Base-by-base conservation (phyloP, 1,139 yeast genomes). In the Groenewaldozyma sp. region DNA sequence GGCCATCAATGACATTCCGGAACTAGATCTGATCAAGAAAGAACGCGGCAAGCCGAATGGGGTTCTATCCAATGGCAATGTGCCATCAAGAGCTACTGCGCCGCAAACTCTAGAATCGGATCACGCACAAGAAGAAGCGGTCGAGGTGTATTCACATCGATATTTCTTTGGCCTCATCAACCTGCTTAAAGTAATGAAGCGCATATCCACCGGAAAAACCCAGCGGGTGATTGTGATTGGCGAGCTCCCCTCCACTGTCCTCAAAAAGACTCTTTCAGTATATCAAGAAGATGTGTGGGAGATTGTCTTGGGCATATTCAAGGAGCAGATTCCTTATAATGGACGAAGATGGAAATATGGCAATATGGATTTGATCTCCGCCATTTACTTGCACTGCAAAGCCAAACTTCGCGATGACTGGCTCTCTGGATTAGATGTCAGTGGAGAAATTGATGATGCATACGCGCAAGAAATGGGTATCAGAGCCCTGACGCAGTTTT, bases 341-440 rank as follows among this genome's bases (percentile, higher is more conserved):
- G 96, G 96, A 16, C 76, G 94, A 45, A 87, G 88, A 59, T 91
- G 99, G 99, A 80, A 87, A 51, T 75, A 87, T 11, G 74, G 78
- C 48, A 93, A 91, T 56, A 91, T 93, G 97, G 95, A 87, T 51
- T 65, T 91, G 41, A 84, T 93, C 5, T 86, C 96, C 0, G 78
- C 83, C 45, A 87, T 91, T 1, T 91, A 83, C 54, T 62, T 91
- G 35, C 79, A 84, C 53, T 74, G 87, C 51, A 73, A 77, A 47
- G 65, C 88, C 24, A 74, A 78, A 14, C 63, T 91, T 38, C 73
- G 79, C 45, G 97, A 88, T 54, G 81, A 78, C 52, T 91, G 98
- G 98, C 69, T 91, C 22, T 79, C 87, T 42, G 94, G 95, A 0
- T 73, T 73, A 44, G 95, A 84, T 53, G 72, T 84, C 24, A 80